Conservation (phyloP, 352 stramenopile species). For the Phytophthora foliorum region DNA sequence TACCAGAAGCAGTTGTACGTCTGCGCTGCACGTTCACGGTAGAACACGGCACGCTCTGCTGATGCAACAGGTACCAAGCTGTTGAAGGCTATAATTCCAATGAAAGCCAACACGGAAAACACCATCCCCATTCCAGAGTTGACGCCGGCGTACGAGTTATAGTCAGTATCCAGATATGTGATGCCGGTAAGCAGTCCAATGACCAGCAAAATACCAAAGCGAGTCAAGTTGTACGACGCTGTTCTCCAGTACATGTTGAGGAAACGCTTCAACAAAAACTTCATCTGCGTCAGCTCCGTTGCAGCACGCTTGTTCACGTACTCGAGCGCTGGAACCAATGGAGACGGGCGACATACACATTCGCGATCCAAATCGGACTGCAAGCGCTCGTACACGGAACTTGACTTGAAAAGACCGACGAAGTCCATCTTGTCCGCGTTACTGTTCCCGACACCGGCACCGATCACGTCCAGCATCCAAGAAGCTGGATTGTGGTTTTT, state of each 20-base stretch:
- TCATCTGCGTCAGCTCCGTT: constrained; percentile 28
- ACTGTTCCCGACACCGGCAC: constrained; percentile 19
- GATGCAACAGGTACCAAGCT: constrained; percentile 11
- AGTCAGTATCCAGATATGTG: constrained; percentile 13
- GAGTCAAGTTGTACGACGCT: constrained; percentile 27
- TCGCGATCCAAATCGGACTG: constrained; percentile 7
- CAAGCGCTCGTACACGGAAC: neutral
- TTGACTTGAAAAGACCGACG: constrained; percentile 12
- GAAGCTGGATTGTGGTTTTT: constrained; percentile 14
- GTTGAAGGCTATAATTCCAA: constrained; percentile 14
- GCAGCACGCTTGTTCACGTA: constrained; percentile 24
- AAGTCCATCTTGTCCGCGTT: constrained; percentile 13
- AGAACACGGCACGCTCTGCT: constrained; percentile 14
- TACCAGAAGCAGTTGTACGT: constrained; percentile 32
- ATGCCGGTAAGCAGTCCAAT: constrained; percentile 5
- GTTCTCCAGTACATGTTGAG: constrained; percentile 26
- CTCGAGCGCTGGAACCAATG: constrained; percentile 4
- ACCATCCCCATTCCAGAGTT: constrained; percentile 28
- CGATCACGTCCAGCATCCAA: constrained; percentile 29
- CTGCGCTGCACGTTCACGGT: constrained; percentile 22
- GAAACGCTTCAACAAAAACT: constrained; percentile 16
- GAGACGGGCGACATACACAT: constrained; percentile 6
- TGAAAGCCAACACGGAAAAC: constrained; percentile 11
- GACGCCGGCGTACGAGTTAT: constrained; percentile 13
- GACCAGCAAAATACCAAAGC: constrained; percentile 6